phyloP scores from a whole-genome alignment of 345 rosid genomes.

The Abelmoschus esculentus region DNA sequence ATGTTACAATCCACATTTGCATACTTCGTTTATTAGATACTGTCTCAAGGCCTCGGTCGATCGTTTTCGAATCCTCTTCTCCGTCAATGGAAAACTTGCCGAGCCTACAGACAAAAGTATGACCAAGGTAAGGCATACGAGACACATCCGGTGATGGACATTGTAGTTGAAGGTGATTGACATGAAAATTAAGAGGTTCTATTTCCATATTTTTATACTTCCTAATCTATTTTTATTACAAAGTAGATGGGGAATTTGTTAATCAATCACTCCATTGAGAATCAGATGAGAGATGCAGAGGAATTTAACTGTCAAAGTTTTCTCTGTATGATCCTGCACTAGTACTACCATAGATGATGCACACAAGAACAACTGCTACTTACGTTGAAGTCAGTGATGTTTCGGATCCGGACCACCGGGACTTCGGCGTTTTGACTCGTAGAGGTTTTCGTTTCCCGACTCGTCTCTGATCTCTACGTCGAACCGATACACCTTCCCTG shows the following conservation, averaged over 20 bases:
- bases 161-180: not conserved
- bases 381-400: conserved; percentile 11
- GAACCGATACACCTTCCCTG: conserved; percentile 3
- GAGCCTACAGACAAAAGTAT: conserved; percentile 10
- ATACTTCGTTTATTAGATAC: too few species aligned
- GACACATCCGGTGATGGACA: not conserved
- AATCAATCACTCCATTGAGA: too few species aligned
- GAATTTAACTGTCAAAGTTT: too few species aligned
- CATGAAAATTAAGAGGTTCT: not conserved
- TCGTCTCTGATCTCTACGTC: not conserved
- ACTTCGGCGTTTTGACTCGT: conserved; percentile 19
- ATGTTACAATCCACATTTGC: too few species aligned
- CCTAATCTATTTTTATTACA: too few species aligned
- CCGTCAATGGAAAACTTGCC: conserved; percentile 14
- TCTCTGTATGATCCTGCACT: too few species aligned
- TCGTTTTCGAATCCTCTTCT: conserved; percentile 12
- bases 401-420: conserved; percentile 25
- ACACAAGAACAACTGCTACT: not conserved
- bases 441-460: not conserved
- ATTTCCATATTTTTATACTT: not conserved
- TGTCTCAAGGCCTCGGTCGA: conserved; percentile 10
- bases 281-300: too few species aligned
- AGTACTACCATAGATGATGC: not conserved
- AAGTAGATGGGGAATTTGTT: too few species aligned
- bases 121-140: not conserved